These are phyloP conservation scores for Vaccinium darrowii DNA, from an alignment of 148 eudicot species.

Conservation along the genomic window DNA sequence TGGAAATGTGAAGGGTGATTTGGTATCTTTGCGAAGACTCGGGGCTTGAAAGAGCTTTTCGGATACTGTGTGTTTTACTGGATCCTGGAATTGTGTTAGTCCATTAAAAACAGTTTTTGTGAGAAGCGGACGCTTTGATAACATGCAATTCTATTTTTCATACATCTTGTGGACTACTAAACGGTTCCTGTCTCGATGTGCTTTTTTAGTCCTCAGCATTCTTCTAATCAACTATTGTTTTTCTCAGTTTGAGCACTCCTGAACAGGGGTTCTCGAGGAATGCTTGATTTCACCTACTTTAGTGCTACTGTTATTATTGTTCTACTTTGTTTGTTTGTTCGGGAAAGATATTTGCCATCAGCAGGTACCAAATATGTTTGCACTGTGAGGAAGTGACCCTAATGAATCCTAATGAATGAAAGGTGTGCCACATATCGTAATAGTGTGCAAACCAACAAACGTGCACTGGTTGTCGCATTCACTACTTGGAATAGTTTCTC, in stretches of 20 bases:
- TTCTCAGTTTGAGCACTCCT: background rate
- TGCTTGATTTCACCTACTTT: background rate
- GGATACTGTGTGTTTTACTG: background rate
- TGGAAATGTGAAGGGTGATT: background rate
- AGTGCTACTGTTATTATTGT: background rate
- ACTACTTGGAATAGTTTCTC: background rate
- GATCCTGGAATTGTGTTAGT: background rate
- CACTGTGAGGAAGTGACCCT: background rate
- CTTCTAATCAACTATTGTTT: background rate
- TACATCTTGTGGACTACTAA: background rate
- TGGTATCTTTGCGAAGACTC: background rate
- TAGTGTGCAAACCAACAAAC: background rate
- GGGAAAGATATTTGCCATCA: background rate
- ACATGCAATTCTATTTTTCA: background rate
- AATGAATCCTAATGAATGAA: background rate
- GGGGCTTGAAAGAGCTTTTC: background rate
- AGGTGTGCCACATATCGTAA: background rate
- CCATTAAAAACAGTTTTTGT: background rate
- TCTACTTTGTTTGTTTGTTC: background rate
- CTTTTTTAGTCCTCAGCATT: background rate
- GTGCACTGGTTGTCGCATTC: background rate
- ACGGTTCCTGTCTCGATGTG: background rate
- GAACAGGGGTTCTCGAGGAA: background rate
- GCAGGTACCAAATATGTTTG: background rate
- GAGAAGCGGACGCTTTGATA: background rate